Percentiles rank a stretch among this genome's conserved stretches.
These are phyloP conservation scores for Phytophthora boehmeriae DNA, from an alignment of 352 stramenopile genomes.

Conservation along the genomic window DNA sequence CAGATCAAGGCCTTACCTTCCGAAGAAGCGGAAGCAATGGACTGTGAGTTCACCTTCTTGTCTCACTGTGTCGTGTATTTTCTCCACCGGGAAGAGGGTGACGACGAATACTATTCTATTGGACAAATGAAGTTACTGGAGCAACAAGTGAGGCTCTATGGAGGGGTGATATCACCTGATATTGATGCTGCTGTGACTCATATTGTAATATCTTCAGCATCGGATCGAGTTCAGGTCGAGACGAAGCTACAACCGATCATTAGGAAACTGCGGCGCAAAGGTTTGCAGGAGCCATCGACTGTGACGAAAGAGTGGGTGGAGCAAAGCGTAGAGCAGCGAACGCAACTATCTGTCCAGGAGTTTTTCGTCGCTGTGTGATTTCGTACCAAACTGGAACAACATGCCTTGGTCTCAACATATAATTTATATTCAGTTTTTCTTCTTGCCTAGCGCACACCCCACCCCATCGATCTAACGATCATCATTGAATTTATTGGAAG, in stretches of 20 bases:
- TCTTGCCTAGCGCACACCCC: not conserved
- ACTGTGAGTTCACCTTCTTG: conserved; percentile 70
- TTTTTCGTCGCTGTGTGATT: conserved; percentile 59
- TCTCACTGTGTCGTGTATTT: conserved; percentile 76
- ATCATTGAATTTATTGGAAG: conserved; percentile 33
- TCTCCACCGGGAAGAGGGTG: conserved; percentile 24
- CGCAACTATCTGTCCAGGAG: conserved; percentile 57
- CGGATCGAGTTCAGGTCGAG: conserved; percentile 36
- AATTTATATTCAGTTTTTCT: conserved; percentile 43
- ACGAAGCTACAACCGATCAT: conserved; percentile 53
- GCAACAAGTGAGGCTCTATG: conserved; percentile 67
- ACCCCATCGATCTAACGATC: conserved; percentile 3
- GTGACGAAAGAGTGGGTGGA: conserved; percentile 73
- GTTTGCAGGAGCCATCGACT: conserved; percentile 50
- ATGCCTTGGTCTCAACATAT: conserved; percentile 26
- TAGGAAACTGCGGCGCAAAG: conserved; percentile 49
- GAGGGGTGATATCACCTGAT: conserved; percentile 40
- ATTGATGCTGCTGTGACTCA: conserved; percentile 69
- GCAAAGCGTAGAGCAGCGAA: conserved; percentile 45
- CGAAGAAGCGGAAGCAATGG: conserved; percentile 77
- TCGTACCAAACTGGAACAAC: conserved; percentile 1
- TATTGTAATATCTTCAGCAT: conserved; percentile 45
- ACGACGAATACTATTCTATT: too few species aligned
- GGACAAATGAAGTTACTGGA: conserved; percentile 55
- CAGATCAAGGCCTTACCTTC: conserved; percentile 42